Percentiles rank a stretch among this genome's conserved stretches.
Conservation (phyloP, 345 rosid genomes). For the Capsella bursapastoris region DNA sequence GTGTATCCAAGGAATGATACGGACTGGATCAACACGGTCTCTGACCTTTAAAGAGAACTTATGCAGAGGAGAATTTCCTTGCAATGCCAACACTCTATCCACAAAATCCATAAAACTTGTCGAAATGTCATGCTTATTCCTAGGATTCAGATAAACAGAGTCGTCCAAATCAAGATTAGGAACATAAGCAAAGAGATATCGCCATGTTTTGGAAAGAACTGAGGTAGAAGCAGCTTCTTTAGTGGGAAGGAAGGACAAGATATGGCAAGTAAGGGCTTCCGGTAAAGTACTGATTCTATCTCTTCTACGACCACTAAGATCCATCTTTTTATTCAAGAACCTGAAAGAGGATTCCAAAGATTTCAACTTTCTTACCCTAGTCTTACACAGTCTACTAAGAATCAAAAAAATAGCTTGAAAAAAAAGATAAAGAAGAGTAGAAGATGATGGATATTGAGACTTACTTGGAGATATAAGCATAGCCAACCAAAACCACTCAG, state of each 20-base stretch:
- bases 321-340: neutral
- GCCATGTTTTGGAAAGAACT: constrained; percentile 19
- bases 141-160: neutral
- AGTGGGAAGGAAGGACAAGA: constrained; percentile 13
- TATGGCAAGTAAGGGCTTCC: neutral
- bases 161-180: constrained; percentile 26
- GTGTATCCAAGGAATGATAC: constrained; percentile 6
- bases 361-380: no score
- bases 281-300: constrained; percentile 3
- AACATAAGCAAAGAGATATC: neutral
- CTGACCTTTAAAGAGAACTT: constrained; percentile 6
- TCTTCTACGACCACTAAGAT: neutral
- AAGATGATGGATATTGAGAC: neutral
- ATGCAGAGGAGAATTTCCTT: neutral
- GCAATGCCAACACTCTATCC: constrained; percentile 26
- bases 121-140: neutral
- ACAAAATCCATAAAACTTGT: constrained; percentile 21
- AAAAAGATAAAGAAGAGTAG: neutral
- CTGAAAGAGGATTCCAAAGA: neutral
- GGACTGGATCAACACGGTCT: neutral
- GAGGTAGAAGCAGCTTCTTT: constrained; percentile 27
- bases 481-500: neutral
- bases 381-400: no score
- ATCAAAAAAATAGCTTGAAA: no score
- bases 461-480: neutral